These are phyloP conservation scores for Colletotrichum incanum DNA, from an alignment of 2,329 filamentous ascomycete genomes.

Conservation along the genomic window DNA sequence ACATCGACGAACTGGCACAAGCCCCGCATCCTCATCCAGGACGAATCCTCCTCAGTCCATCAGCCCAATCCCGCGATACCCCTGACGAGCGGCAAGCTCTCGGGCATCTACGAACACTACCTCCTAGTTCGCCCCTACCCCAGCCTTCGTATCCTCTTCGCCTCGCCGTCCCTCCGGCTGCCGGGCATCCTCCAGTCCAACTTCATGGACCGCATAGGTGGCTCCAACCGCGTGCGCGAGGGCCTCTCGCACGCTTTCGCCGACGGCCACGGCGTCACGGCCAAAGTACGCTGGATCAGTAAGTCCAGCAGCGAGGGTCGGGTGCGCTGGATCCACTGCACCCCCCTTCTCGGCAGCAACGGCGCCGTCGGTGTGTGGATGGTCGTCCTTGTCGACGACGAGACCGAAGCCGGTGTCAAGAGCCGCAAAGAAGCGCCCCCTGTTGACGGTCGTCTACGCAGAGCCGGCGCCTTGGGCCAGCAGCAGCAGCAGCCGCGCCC, in stretches of 20 bases:
- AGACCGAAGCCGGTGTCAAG: constrained; percentile 51
- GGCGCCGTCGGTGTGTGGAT: constrained; percentile 84
- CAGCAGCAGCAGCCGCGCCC: constrained; percentile 21
- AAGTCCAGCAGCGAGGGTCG: constrained; percentile 70
- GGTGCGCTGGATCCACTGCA: constrained; percentile 83
- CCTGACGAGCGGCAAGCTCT: constrained; percentile 51
- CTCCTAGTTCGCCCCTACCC: constrained; percentile 78
- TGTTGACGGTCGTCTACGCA: constrained; percentile 45
- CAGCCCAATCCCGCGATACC: constrained; percentile 22
- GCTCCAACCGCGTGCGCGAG: constrained; percentile 63
- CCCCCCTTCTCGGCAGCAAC: constrained; percentile 77
- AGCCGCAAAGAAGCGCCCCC: constrained; percentile 46
- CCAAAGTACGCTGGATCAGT: constrained; percentile 80
- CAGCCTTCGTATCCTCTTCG: constrained; percentile 77
- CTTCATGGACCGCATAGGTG: constrained; percentile 69
- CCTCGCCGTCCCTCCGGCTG: constrained; percentile 76
- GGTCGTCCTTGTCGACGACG: constrained; percentile 80
- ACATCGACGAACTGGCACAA: constrained; percentile 55
- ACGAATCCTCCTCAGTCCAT: constrained; percentile 49
- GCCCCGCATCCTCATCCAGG: constrained; percentile 58
- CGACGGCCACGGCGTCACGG: constrained; percentile 80
- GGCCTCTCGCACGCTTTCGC: constrained; percentile 72
- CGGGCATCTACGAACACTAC: constrained; percentile 70
- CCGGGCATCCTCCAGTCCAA: constrained; percentile 77
- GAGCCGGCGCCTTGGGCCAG: constrained; percentile 6